Evolutionary conservation across 1,139 yeast genomes (phyloP).

Genomic region (Magnusiomyces paraingens): DNA sequence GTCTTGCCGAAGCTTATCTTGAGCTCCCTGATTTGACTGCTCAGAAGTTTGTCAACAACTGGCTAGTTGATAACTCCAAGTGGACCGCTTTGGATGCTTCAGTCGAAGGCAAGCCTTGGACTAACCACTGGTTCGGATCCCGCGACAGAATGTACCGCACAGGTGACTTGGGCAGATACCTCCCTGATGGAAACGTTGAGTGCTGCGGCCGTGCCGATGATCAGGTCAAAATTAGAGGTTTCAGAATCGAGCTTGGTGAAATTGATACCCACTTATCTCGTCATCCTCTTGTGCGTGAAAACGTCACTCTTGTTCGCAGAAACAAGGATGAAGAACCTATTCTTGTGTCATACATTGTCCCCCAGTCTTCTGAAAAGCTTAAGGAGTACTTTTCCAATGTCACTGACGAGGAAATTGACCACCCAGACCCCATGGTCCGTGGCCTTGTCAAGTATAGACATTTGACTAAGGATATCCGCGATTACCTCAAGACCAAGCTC

Average conservation of each 20-base stretch:
- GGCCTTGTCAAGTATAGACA: conserved; percentile 74
- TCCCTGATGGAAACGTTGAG: conserved; percentile 96
- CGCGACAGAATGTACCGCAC: conserved; percentile 94
- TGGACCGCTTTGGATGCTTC: conserved; percentile 54
- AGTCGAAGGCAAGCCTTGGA: conserved; percentile 54
- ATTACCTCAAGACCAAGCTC: conserved; percentile 76
- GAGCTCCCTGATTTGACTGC: conserved; percentile 83
- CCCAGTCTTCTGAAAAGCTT: conserved; percentile 50
- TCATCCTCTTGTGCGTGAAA: conserved; percentile 86
- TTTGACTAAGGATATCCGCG: conserved; percentile 72
- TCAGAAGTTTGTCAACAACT: conserved; percentile 79
- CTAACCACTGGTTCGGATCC: conserved; percentile 82
- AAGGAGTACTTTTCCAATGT: conserved; percentile 39
- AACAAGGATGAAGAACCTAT: conserved; percentile 92
- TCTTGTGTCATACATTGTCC: conserved; percentile 85
- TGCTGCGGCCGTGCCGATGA: conserved; percentile 99
- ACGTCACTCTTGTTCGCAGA: conserved; percentile 85
- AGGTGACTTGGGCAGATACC: conserved; percentile 93
- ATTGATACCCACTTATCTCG: conserved; percentile 95
- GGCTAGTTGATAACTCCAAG: conserved; percentile 64
- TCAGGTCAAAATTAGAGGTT: conserved; percentile 97
- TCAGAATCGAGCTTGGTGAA: conserved; percentile 96
- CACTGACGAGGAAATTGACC: conserved; percentile 44
- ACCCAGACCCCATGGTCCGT: conserved; percentile 45
- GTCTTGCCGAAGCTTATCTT: conserved; percentile 93